Evolutionary conservation across 257 asterid genomes (phyloP), one percentile per base, ranked within the genome.

Genomic region (Salvia splendens): DNA sequence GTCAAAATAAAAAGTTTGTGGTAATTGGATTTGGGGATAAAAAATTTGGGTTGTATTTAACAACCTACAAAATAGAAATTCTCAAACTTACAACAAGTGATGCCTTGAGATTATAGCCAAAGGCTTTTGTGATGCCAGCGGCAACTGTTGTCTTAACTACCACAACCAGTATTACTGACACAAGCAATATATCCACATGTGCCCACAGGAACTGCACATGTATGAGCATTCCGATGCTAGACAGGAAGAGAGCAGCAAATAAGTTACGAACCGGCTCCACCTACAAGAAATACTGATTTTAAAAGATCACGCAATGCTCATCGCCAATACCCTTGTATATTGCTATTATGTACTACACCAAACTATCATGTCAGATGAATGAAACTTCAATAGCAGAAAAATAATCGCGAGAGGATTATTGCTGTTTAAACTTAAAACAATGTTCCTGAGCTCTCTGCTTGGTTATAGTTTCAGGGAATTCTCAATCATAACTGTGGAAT

Each of bases 181-280:
- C 95, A 61, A 92, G 88, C 87, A 92, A 81, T 76, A 92, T 89
- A 79, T 92, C 98, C 81, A 87, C 97, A 76, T 92, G 98, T 61
- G 83, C 78, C 98, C 98, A 92, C 35, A 92, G 96, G 86, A 92
- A 92, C 36, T 92, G 96, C 67, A 92, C 92, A 32, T 89, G 82
- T 87, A 89, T 89, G 71, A 92, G 91, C 98, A 92, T 89, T 63
- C 98, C 98, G 28, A 92, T 92, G 63, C 98, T 89, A 68, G 98
- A 87, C 30, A 92, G 96, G 82, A 92, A 92, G 60, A 92, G 93
- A 53, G 98, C 98, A 54, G 98, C 93, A 79, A 92, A 92, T 71
- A 92, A 85, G 79, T 92, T 92, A 65, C 98, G 98, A 62, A 92
- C 86, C 36, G 98, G 95, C 75, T 92, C 98, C 77, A 92, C 98